A percentile compares a stretch with the other conserved stretches of the same genome.
Conservation (phyloP, 371 early-diverging fungal species). For the Rhizopus arrhizus region DNA sequence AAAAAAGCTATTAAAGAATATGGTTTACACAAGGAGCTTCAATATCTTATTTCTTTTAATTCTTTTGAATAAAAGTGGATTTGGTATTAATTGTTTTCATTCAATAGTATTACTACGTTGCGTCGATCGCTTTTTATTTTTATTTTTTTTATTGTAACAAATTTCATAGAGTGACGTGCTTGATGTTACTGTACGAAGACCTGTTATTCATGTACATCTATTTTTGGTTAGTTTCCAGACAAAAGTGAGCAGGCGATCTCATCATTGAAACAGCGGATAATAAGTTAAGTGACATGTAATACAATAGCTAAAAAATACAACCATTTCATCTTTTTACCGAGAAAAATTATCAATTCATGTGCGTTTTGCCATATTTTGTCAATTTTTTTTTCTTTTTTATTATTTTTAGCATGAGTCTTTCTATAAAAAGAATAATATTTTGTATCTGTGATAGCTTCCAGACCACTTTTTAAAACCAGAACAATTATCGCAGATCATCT, state of each 20-base stretch:
- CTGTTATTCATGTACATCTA: not conserved
- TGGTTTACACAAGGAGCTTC: not conserved
- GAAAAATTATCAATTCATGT: not conserved
- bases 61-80: too few species aligned
- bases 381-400: not conserved
- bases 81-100: too few species aligned
- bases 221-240: not conserved
- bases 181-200: not conserved
- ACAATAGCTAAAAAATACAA: not conserved
- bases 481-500: conserved; percentile 3
- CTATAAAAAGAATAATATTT: conserved; percentile 2
- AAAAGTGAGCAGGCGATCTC: not conserved
- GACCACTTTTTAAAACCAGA: not conserved
- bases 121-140: too few species aligned
- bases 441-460: not conserved
- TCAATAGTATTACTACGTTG: too few species aligned
- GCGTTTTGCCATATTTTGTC: not conserved
- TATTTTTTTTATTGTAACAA: too few species aligned
- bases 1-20: too few species aligned
- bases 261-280: not conserved
- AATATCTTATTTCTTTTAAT: too few species aligned
- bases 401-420: not conserved
- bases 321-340: not conserved
- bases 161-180: not conserved
- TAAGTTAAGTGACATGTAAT: not conserved